Base-by-base conservation (phyloP, 257 asterid species). In the Ocimum tenuiflorum region DNA sequence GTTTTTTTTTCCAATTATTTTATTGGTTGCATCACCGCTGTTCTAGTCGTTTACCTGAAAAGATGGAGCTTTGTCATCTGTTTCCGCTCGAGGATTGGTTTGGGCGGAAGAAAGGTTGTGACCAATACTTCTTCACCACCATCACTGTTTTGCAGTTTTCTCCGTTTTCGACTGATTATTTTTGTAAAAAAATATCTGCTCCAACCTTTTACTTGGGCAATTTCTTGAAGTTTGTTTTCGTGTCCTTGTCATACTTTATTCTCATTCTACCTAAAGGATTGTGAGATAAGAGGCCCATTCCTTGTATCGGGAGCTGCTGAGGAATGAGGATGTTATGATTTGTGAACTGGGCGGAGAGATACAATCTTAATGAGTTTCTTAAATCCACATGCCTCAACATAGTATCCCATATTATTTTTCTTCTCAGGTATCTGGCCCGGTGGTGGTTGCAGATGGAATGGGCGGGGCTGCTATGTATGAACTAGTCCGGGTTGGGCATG, bases 391-490 rank as follows among this genome's bases (percentile, higher is more conserved):
- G 23, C 19, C 27, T 31, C 24, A 47, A 6, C 22, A 46, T 22
- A 7, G 57, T 12, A 6, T 12, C 8, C 19, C 47, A 10, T 36
- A 6, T 45, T 10, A 59, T 14, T 8, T 63, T 22, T 39, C 31
- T 23, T 41, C 13, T 54, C 63, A 89, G 98, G 98, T 92, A 3
- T 92, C 97, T 57, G 97, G 98, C 41, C 99, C 99, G 0, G 99
- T 92, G 66, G 99, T 92, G 12, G 88, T 92, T 75, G 99, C 99
- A 39, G 99, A 92, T 84, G 99, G 97, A 73, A 92, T 92, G 99
- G 88, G 78, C 1, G 97, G 99, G 56, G 99, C 99, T 80, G 97
- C 99, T 72, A 92, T 92, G 99, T 92, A 92, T 60, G 99, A 92
- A 69, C 82, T 92, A 55, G 99, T 89, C 59, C 96, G 99, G 49